Evolutionary conservation across 352 stramenopile species (phyloP).

Genomic region (Peronospora farinosa): DNA sequence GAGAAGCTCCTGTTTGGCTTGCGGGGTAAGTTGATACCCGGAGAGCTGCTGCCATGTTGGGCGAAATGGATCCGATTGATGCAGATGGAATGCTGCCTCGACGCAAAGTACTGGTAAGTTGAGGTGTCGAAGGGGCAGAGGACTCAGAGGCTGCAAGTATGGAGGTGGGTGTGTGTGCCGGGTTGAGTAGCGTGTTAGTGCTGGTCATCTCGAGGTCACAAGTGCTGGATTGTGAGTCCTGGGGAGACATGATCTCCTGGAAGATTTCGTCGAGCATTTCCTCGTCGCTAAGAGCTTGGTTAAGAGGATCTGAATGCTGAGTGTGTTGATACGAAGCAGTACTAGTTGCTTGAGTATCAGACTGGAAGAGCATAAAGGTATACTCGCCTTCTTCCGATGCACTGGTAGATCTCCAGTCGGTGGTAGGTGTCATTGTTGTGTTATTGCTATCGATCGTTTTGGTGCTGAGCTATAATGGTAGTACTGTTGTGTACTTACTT

Average conservation of each 20-base stretch:
- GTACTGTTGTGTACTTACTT: conserved; percentile 1
- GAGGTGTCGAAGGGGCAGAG: conserved; percentile 27
- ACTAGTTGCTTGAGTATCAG: conserved; percentile 6
- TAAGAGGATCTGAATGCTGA: conserved; percentile 16
- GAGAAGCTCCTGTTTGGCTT: conserved; percentile 4
- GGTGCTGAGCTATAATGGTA: background rate
- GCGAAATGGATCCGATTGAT: conserved; percentile 26
- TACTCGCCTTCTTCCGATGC: conserved; percentile 13
- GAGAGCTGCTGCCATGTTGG: conserved; percentile 24
- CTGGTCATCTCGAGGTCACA: conserved; percentile 4
- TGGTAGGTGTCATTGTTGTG: background rate
- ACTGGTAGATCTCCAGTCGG: conserved; percentile 22
- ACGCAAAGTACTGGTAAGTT: conserved; percentile 23
- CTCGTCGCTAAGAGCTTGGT: conserved; percentile 32
- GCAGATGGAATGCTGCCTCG: conserved; percentile 21
- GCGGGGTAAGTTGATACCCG: conserved; percentile 21
- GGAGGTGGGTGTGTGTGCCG: conserved; percentile 14
- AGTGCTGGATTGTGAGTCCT: conserved; percentile 12
- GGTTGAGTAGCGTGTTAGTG: conserved; percentile 10
- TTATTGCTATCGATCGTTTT: background rate
- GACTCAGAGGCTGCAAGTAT: conserved; percentile 11
- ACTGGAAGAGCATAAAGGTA: conserved; percentile 27
- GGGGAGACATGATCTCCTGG: conserved; percentile 31
- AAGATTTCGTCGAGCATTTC: conserved; percentile 44
- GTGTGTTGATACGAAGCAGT: conserved; percentile 6